phyloP scores from a whole-genome alignment of 371 early-diverging fungal species.

The Circinella minor region DNA sequence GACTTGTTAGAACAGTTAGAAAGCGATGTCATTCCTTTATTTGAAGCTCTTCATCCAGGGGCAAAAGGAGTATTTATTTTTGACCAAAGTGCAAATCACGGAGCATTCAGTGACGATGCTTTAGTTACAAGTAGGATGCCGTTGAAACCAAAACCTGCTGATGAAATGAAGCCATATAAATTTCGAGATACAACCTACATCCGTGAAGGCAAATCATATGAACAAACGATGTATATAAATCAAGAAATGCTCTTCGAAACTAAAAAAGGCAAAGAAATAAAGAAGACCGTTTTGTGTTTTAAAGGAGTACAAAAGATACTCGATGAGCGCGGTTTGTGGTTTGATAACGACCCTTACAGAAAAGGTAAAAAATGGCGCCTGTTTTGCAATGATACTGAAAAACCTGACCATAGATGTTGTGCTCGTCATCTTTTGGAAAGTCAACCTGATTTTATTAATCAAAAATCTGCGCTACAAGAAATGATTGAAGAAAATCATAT shows the following conservation, averaged over 20 bases:
- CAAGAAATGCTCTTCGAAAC: background rate
- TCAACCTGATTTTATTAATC: background rate
- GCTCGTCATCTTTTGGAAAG: background rate
- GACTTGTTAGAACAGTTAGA: slow-evolving; percentile 17
- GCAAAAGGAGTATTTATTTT: slow-evolving; percentile 15
- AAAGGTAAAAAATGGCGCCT: background rate
- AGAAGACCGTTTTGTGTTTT: background rate
- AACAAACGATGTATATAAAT: too few species aligned
- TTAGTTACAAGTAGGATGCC: slow-evolving; percentile 7
- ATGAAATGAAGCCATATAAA: too few species aligned
- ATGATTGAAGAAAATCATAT: slow-evolving; percentile 14
- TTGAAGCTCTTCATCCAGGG: slow-evolving; percentile 15
- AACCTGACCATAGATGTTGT: background rate
- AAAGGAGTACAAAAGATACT: slow-evolving; percentile 12
- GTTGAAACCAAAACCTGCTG: background rate
- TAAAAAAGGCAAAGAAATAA: background rate
- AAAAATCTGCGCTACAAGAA: background rate
- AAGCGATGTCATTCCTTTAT: slow-evolving; percentile 15
- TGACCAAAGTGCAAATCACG: slow-evolving; percentile 15
- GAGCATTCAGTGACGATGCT: slow-evolving; percentile 10
- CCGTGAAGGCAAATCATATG: too few species aligned
- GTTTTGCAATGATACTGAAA: background rate
- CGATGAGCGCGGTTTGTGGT: background rate
- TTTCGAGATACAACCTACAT: too few species aligned
- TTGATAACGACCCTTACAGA: background rate